A percentile compares a stretch with the other conserved stretches of the same genome.
Evolutionary conservation across 495 filamentous ascomycete species (phyloP).

Genomic region (Haplographium delicatum): DNA sequence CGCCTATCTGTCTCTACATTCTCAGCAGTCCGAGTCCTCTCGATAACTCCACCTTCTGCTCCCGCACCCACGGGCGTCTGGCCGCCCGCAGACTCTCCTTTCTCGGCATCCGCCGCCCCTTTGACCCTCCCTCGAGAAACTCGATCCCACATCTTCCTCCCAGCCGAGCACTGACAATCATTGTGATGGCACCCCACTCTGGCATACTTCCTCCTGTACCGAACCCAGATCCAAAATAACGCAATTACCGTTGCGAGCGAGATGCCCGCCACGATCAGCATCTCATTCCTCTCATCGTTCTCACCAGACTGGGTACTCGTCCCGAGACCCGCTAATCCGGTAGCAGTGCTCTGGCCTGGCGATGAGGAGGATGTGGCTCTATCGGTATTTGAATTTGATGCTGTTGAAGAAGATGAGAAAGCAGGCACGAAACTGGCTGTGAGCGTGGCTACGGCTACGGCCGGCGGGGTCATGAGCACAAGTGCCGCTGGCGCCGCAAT

Average conservation of each 20-base stretch:
- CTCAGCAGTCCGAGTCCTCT: neutral
- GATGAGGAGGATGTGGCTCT: too few species aligned
- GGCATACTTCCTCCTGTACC: neutral
- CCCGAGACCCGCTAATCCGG: neutral
- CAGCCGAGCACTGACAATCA: neutral
- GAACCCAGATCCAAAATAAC: conserved; percentile 9
- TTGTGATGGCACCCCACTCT: neutral
- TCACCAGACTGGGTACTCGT: neutral
- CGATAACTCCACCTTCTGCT: neutral
- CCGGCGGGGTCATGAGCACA: neutral
- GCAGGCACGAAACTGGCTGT: neutral
- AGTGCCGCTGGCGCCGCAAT: neutral
- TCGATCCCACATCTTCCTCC: conserved; percentile 2
- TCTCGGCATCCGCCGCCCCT: neutral
- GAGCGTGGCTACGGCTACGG: neutral
- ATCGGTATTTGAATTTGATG: neutral
- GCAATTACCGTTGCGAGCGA: neutral
- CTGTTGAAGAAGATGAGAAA: neutral
- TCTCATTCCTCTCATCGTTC: neutral
- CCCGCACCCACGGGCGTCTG: neutral
- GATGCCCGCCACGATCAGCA: conserved; percentile 3
- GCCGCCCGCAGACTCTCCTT: neutral
- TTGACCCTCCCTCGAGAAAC: neutral
- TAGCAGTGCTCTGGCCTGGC: too few species aligned
- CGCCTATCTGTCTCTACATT: neutral